phyloP scores from a whole-genome alignment of 1,284 basidiomycete genomes.

The Puccinia novopanici region DNA sequence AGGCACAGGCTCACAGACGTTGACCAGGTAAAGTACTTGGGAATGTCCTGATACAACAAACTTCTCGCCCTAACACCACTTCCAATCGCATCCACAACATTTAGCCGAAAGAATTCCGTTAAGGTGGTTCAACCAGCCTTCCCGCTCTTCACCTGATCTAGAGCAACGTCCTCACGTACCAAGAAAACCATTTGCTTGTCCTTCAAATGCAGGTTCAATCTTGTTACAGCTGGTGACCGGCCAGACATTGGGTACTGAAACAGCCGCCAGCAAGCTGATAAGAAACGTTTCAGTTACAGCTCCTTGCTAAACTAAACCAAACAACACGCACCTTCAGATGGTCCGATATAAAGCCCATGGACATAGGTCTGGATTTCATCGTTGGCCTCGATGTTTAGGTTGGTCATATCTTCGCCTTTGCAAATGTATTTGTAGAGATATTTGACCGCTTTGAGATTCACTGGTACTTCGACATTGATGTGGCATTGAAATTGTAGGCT shows the following conservation, averaged over 20 bases:
- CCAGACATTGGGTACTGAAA: slow-evolving; percentile 59
- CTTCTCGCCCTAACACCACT: neutral
- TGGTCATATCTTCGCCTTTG: slow-evolving; percentile 24
- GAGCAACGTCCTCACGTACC: neutral
- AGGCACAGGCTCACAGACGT: no score
- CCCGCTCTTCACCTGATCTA: neutral
- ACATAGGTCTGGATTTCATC: no score
- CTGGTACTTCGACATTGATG: slow-evolving; percentile 28
- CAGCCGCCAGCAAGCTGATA: slow-evolving; percentile 60
- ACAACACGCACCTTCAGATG: slow-evolving; percentile 4
- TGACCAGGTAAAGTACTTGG: neutral
- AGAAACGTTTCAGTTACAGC: neutral
- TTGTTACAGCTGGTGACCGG: neutral
- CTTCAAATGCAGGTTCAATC: neutral
- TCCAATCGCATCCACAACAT: neutral
- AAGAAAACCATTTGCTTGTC: slow-evolving; percentile 9
- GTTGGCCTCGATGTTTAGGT: neutral
- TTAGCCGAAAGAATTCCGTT: neutral
- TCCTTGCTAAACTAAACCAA: no score
- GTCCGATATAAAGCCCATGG: slow-evolving; percentile 7
- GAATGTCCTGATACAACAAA: neutral
- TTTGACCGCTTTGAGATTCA: neutral
- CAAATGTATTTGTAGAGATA: slow-evolving; percentile 35
- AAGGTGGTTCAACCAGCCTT: neutral
- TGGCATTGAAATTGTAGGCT: slow-evolving; percentile 4